Evolutionary conservation across 768 basidiomycete genomes (phyloP).

Genomic region (Chalciporus piperatus): DNA sequence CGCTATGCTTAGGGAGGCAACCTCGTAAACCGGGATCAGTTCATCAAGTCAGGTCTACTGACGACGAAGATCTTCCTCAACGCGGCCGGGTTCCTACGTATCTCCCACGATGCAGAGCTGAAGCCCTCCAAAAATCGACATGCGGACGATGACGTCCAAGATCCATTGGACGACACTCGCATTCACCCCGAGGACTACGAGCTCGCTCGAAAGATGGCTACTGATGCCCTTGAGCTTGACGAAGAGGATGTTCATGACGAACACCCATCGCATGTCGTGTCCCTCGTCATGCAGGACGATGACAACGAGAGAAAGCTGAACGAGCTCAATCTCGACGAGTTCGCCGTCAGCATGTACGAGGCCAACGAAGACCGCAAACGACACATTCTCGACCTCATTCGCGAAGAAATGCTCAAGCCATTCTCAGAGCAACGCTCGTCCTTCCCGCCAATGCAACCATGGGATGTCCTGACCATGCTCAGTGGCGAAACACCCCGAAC

Average conservation of each 20-base stretch:
- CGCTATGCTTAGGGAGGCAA: conserved; percentile 67
- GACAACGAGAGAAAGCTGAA: conserved; percentile 78
- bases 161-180: conserved; percentile 92
- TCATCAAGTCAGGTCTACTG: conserved; percentile 76
- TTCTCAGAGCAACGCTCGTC: conserved; percentile 70
- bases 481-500: conserved; percentile 87
- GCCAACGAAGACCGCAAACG: conserved; percentile 85
- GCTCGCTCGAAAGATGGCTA: conserved; percentile 96
- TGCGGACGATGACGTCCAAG: conserved; percentile 66
- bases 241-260: conserved; percentile 94
- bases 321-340: conserved; percentile 93
- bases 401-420: conserved; percentile 77
- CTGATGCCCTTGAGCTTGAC: conserved; percentile 94
- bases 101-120: conserved; percentile 67
- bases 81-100: conserved; percentile 87
- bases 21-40: conserved; percentile 82
- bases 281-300: conserved; percentile 77
- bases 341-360: conserved; percentile 87
- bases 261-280: conserved; percentile 88
- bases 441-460: conserved; percentile 63
- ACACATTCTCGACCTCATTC: conserved; percentile 84
- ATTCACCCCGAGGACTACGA: conserved; percentile 99
- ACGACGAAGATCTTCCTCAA: conserved; percentile 91
- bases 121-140: conserved; percentile 60
- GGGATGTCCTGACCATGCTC: conserved; percentile 92